Base-by-base conservation (phyloP, 805 yeast species). In the Starmerella vitae region DNA sequence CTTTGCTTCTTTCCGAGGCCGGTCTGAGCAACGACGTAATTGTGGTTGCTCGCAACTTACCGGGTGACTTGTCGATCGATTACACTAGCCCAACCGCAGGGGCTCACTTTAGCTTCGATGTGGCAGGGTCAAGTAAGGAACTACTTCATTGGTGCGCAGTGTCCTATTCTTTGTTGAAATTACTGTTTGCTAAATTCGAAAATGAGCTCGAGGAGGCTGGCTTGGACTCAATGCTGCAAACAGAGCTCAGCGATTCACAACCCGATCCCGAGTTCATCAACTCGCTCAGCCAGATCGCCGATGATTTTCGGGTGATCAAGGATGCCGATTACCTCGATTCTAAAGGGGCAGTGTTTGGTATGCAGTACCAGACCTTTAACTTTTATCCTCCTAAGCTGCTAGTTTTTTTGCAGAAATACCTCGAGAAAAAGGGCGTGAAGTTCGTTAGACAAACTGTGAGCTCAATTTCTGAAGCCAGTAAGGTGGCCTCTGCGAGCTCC, bases 21-120 rank as follows among this genome's bases (percentile, higher is more conserved):
- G 60, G 59, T 9, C 63, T 64, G 2, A 52, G 49, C 20, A 39
- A 53, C 1, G 58, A 68, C 5, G 68, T 82, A 44, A 64, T 71
- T 3, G 67, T 81, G 2, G 49, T 76, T 15, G 88, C 82, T 6
- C 71, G 78, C 51, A 70, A 67, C 49, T 57, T 76, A 28, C 93
- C 93, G 3, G 93, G 93, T 4, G 93, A 82, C 52, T 78, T 73
- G 47, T 74, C 84, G 3, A 71, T 71, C 41, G 64, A 71, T 36
- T 82, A 77, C 56, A 75, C 93, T 1, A 78, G 86, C 0, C 93
- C 93, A 0, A 78, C 78, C 71, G 93, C 93, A 0, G 78, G 78
- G 20, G 78, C 74, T 6, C 72, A 73, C 52, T 72, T 72, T 51
- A 67, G 75, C 3, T 64, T 71, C 44, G 45, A 32, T 13, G 76